Conservation (phyloP, 169 alveolate species). For the Cystoisospora suis region DNA sequence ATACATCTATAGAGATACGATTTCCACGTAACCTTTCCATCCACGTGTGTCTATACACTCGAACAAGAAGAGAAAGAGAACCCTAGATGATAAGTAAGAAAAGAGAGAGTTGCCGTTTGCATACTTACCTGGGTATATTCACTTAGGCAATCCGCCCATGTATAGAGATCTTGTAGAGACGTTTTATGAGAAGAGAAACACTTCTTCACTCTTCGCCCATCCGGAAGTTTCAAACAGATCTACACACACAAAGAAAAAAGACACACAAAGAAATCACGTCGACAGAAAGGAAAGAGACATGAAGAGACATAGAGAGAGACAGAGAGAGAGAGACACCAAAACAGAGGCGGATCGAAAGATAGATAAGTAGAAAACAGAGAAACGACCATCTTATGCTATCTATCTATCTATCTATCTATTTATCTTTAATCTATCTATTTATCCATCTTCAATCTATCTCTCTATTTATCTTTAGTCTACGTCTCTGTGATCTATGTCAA, state of each 20-base stretch:
- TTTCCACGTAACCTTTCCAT: not conserved
- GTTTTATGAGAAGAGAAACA: not conserved
- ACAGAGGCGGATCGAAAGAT: too few species aligned
- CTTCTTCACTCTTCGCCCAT: not conserved
- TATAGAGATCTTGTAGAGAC: slow-evolving; percentile 9
- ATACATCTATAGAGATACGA: not conserved
- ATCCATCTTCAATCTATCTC: too few species aligned
- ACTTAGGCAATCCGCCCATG: slow-evolving; percentile 14
- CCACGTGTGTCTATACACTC: not conserved
- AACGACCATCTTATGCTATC: not conserved
- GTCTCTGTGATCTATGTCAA: too few species aligned
- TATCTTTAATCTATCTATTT: not conserved
- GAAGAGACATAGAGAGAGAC: not conserved
- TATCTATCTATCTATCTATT: too few species aligned
- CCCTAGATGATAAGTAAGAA: too few species aligned
- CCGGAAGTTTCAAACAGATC: not conserved
- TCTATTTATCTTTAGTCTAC: too few species aligned
- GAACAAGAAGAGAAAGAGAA: too few species aligned
- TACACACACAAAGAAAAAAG: not conserved
- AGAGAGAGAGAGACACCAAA: not conserved
- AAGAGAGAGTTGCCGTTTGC: not conserved
- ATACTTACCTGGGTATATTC: not conserved
- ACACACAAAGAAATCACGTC: not conserved
- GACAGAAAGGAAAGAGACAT: not conserved
- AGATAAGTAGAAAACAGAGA: not conserved